phyloP scores from a whole-genome alignment of 1,139 yeast species.

The Suhomyces bribrorum region DNA sequence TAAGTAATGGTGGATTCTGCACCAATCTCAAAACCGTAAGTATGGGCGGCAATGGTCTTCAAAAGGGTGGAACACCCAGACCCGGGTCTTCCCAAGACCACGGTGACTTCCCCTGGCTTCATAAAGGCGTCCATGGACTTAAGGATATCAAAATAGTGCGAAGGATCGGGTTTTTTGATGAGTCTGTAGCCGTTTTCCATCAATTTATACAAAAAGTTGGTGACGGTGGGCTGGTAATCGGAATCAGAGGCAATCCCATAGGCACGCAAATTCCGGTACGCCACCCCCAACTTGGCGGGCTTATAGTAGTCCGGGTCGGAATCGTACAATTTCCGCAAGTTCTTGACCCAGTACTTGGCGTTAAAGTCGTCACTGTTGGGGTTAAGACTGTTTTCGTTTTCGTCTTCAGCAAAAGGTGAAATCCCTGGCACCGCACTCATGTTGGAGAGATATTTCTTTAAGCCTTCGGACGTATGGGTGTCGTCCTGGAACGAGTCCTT shows the following conservation, averaged over 20 bases:
- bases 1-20: conserved; percentile 45
- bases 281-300: conserved; percentile 64
- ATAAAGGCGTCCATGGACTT: conserved; percentile 68
- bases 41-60: conserved; percentile 67
- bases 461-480: conserved; percentile 14
- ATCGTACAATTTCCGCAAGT: conserved; percentile 56
- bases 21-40: conserved; percentile 68
- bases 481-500: conserved; percentile 17
- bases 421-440: conserved; percentile 58
- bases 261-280: conserved; percentile 68
- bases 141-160: conserved; percentile 52
- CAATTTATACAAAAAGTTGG: conserved; percentile 44
- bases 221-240: conserved; percentile 75
- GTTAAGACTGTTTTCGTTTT: conserved; percentile 23
- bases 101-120: conserved; percentile 71
- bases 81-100: conserved; percentile 82
- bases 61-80: conserved; percentile 81
- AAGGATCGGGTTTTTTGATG: conserved; percentile 24
- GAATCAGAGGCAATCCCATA: conserved; percentile 76
- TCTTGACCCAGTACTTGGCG: conserved; percentile 72
- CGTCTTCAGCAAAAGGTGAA: conserved; percentile 29
- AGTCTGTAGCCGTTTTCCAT: conserved; percentile 16
- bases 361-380: conserved; percentile 55
- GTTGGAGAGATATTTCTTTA: conserved; percentile 41
- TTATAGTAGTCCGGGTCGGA: conserved; percentile 67